These are phyloP conservation scores for Epichloe uncinata DNA, from an alignment of 2,329 filamentous ascomycete genomes.

Conservation along the genomic window DNA sequence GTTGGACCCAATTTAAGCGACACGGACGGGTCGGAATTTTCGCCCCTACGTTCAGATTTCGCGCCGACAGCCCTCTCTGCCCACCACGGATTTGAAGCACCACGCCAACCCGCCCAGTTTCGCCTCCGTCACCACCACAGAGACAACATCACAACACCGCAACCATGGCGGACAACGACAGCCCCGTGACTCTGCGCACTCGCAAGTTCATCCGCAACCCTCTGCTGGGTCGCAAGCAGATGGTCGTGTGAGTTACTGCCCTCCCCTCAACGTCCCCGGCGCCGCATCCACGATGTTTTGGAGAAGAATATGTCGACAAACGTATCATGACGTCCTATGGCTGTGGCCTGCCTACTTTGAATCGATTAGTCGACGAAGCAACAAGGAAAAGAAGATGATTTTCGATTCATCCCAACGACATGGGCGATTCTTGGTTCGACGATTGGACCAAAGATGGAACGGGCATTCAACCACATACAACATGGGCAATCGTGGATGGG, in stretches of 20 bases:
- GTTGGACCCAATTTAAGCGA: conserved; percentile 33
- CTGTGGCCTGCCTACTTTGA: not conserved
- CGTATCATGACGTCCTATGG: not conserved
- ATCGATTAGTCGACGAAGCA: not conserved
- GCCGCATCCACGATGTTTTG: not conserved
- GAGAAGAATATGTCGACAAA: conserved; percentile 1
- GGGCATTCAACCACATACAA: not conserved
- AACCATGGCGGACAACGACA: conserved; percentile 81
- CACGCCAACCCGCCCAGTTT: conserved; percentile 15
- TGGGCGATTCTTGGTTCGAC: not conserved
- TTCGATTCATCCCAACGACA: not conserved
- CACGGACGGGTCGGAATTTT: conserved; percentile 24
- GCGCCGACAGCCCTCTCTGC: conserved; percentile 15
- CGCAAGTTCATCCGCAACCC: conserved; percentile 99
- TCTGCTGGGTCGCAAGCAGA: conserved; percentile 96
- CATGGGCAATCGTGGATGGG: not conserved
- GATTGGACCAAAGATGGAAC: not conserved
- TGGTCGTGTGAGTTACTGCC: conserved; percentile 78
- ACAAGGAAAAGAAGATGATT: not conserved
- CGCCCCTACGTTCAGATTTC: conserved; percentile 15
- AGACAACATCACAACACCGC: conserved; percentile 30
- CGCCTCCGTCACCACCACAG: conserved; percentile 19
- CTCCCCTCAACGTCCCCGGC: not conserved
- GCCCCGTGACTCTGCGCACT: conserved; percentile 76
- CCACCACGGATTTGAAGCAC: conserved; percentile 17